Evolutionary conservation across 169 alveolate species (phyloP).

Genomic region (Eimeria tenella): DNA sequence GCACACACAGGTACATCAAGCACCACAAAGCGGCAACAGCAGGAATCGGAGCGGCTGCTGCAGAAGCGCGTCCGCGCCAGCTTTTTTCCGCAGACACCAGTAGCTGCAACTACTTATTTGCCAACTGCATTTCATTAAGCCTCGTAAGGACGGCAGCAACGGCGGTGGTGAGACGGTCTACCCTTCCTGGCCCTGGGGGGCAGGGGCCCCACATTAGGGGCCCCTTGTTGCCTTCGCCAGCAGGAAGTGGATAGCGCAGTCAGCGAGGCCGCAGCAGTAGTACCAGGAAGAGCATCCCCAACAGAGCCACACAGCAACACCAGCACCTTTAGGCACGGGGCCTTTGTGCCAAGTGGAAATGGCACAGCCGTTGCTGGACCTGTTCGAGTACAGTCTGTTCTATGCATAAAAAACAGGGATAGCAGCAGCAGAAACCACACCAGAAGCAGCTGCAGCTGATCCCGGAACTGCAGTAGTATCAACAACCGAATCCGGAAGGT

Average conservation of each 20-base stretch:
- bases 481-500: background rate
- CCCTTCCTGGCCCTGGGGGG: background rate
- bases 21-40: background rate
- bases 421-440: background rate
- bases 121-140: background rate
- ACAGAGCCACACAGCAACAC: background rate
- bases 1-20: background rate
- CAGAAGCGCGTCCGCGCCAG: background rate
- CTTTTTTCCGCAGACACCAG: background rate
- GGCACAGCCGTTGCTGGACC: background rate
- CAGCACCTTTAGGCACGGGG: background rate
- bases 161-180: background rate
- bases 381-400: background rate
- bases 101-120: background rate
- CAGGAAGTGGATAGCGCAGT: background rate
- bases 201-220: conserved; percentile 29
- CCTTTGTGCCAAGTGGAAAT: background rate
- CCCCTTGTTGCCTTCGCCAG: background rate
- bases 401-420: too few species aligned
- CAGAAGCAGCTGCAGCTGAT: background rate
- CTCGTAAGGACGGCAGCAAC: background rate
- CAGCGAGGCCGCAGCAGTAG: too few species aligned
- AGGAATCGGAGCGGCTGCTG: conserved; percentile 19
- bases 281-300: background rate
- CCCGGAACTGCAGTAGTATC: background rate